These are phyloP conservation scores for Aureobasidium lini DNA, from an alignment of 2,329 filamentous ascomycete genomes.

Conservation along the genomic window DNA sequence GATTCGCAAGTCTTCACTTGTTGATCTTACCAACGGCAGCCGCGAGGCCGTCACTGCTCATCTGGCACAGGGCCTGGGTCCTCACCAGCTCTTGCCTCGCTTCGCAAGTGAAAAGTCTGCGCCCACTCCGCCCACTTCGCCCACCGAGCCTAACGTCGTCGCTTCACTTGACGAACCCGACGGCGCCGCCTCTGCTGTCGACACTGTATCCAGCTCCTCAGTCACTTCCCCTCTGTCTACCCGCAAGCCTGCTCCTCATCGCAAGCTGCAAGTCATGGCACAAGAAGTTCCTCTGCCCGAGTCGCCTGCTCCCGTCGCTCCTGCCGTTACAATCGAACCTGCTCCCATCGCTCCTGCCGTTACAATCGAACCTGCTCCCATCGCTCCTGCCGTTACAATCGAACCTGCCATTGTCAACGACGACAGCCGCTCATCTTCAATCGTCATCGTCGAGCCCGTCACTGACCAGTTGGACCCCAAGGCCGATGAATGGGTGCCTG, in stretches of 20 bases:
- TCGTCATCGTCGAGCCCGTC: not conserved
- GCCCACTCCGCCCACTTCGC: too few species aligned
- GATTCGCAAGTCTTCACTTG: not conserved
- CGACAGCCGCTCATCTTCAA: not conserved
- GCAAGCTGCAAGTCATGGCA: not conserved
- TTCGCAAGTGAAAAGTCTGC: not conserved
- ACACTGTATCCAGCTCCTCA: not conserved
- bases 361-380: not conserved
- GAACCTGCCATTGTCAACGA: not conserved
- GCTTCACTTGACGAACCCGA: not conserved
- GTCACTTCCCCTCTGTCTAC: not conserved
- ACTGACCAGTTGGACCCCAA: not conserved
- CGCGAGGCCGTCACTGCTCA: not conserved
- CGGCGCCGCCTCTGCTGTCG: not conserved
- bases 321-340: not conserved
- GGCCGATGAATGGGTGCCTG: not conserved
- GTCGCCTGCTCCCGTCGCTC: not conserved
- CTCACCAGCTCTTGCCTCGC: not conserved
- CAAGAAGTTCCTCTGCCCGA: not conserved
- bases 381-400: not conserved
- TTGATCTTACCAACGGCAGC: constrained; percentile 1
- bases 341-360: not conserved
- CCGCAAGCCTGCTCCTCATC: not conserved
- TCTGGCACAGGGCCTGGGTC: not conserved
- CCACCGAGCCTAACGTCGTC: not conserved